Percentiles rank a stretch among this genome's conserved stretches.
These are phyloP conservation scores for Pouteria campechiana DNA, from an alignment of 179 eudicot genomes.

Conservation along the genomic window DNA sequence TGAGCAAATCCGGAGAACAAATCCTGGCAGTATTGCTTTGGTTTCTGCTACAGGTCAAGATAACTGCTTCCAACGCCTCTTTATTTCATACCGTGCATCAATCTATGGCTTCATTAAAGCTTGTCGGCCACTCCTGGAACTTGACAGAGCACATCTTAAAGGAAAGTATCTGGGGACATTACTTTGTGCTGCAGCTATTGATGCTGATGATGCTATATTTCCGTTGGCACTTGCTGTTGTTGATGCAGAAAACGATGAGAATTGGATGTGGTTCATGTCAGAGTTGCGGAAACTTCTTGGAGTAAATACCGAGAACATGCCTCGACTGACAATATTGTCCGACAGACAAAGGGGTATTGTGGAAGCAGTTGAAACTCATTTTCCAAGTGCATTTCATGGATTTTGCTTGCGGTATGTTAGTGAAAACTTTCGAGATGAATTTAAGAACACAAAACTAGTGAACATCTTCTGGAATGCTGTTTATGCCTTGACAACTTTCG, in stretches of 20 bases:
- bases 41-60: slow-evolving; percentile 63
- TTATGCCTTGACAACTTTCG: slow-evolving; percentile 67
- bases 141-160: slow-evolving; percentile 59
- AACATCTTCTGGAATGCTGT: slow-evolving; percentile 90
- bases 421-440: slow-evolving; percentile 76
- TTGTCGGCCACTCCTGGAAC: slow-evolving; percentile 76
- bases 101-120: slow-evolving; percentile 79
- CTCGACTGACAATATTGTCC: slow-evolving; percentile 78
- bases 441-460: slow-evolving; percentile 52
- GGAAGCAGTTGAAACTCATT: slow-evolving; percentile 81
- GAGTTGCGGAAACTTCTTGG: slow-evolving; percentile 77
- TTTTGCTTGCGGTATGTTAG: slow-evolving; percentile 77
- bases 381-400: slow-evolving; percentile 88
- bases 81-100: slow-evolving; percentile 72
- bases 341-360: slow-evolving; percentile 74
- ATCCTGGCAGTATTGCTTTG: slow-evolving; percentile 83
- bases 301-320: slow-evolving; percentile 84
- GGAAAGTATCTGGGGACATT: slow-evolving; percentile 80
- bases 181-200: slow-evolving; percentile 76
- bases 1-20: slow-evolving; percentile 63
- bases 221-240: slow-evolving; percentile 85
- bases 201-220: slow-evolving; percentile 72
- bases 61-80: slow-evolving; percentile 73
- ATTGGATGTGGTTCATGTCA: slow-evolving; percentile 96
- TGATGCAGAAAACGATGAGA: slow-evolving; percentile 75